Base-by-base conservation (phyloP, 331 rosid genomes). In the Pyracantha coccinea region DNA sequence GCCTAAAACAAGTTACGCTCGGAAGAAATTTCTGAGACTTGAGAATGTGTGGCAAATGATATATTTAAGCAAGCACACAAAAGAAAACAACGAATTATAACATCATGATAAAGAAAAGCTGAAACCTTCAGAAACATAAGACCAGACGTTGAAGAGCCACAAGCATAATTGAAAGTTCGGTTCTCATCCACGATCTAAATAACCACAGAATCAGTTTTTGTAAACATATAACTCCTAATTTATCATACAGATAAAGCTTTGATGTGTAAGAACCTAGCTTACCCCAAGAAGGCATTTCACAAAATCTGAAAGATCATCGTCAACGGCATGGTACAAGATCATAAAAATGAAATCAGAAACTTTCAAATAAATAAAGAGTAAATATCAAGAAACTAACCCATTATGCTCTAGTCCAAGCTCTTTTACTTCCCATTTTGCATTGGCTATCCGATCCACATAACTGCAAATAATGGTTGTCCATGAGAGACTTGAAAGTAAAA, bases 401-500 rank as follows among this genome's bases (percentile, higher is more conserved):
- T 95, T 95, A 89, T 95, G 99, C 83, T 95, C 99, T 59, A 95
- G 79, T 45, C 99, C 99, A 78, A 95, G 97, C 77, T 92, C 99
- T 83, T 84, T 95, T 71, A 95, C 88, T 85, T 95, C 99, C 99
- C 99, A 95, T 78, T 89, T 95, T 75, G 93, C 88, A 85, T 88
- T 95, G 58, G 97, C 88, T 77, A 94, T 85, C 53, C 97, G 96
- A 41, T 92, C 97, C 71, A 88, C 93, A 84, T 95, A 95, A 81
- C 99, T 92, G 92, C 77, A 85, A 75, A 64, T 80, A 17, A 32
- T 27, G 32, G 45, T 57, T 61, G 67, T 8, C 27, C 58, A 68
- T 31, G 11, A 52, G 59, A 71, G 47, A 74, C 27, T 80, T 4
- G 14, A 24, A 44, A 35, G n/a, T 32, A 77, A 66, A 13, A 15